Percentiles rank a stretch among this genome's conserved stretches.
Conservation (phyloP, 2,329 filamentous ascomycete genomes). For the Cytospora piceae region DNA sequence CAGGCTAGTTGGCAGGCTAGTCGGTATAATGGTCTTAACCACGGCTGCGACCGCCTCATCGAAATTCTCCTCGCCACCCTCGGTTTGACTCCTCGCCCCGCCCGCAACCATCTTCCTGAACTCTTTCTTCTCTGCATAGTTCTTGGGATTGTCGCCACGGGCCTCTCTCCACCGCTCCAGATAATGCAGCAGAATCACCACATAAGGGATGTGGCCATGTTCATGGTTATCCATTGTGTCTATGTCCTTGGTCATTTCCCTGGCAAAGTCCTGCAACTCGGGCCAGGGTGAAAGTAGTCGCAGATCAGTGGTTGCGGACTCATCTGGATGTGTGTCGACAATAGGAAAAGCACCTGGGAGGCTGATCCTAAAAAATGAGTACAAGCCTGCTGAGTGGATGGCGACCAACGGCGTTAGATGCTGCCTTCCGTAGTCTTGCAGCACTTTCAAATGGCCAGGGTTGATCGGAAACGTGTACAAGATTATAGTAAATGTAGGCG, state of each 20-base stretch:
- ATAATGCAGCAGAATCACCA: constrained; percentile 81
- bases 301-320: constrained; percentile 81
- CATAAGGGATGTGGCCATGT: constrained; percentile 89
- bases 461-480: constrained; percentile 57
- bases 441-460: constrained; percentile 46
- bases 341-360: constrained; percentile 84
- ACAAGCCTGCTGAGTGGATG: constrained; percentile 89
- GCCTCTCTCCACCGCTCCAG: constrained; percentile 76
- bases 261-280: constrained; percentile 71
- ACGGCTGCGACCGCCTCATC: constrained; percentile 89
- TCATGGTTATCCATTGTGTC: constrained; percentile 74
- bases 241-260: constrained; percentile 69
- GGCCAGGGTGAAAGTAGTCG: constrained; percentile 85
- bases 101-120: constrained; percentile 74
- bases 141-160: constrained; percentile 71
- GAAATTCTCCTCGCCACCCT: constrained; percentile 95
- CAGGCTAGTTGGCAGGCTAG: constrained; percentile 69
- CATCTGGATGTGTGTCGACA: constrained; percentile 93
- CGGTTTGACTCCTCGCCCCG: constrained; percentile 72
- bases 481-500: constrained; percentile 55
- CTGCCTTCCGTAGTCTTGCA: constrained; percentile 53
- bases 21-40: constrained; percentile 78
- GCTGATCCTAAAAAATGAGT: constrained; percentile 81
- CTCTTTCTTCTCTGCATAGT: constrained; percentile 82
- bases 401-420: constrained; percentile 76